A percentile compares a stretch with the other conserved stretches of the same genome.
phyloP scores from a whole-genome alignment of 1,284 basidiomycete species.

The Moesziomyces antarcticus region DNA sequence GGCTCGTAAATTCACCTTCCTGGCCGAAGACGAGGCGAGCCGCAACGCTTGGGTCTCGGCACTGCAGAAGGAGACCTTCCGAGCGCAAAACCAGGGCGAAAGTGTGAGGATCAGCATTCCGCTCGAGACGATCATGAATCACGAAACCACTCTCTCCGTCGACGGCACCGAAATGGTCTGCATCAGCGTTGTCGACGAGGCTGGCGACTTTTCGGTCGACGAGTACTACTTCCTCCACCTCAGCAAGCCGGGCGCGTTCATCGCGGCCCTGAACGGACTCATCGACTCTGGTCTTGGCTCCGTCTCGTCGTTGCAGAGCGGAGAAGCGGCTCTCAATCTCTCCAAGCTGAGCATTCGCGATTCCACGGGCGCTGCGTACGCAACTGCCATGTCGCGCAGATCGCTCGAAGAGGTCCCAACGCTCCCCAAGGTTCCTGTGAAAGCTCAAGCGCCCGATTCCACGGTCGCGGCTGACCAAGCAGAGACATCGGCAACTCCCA shows the following conservation, averaged over 20 bases:
- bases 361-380: conserved; percentile 29
- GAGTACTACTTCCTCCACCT: conserved; percentile 61
- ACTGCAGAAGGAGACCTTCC: conserved; percentile 87
- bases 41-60: conserved; percentile 83
- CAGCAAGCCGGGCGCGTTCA: conserved; percentile 36
- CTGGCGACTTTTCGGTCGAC: conserved; percentile 55
- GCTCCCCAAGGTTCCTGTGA: conserved; percentile 14
- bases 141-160: conserved; percentile 76
- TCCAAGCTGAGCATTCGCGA: conserved; percentile 41
- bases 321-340: conserved; percentile 19
- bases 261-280: conserved; percentile 15
- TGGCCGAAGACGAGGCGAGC: conserved; percentile 60
- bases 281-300: conserved; percentile 18
- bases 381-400: conserved; percentile 5
- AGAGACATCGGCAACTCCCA: background rate
- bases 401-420: conserved; percentile 37
- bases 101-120: conserved; percentile 91
- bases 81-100: conserved; percentile 93
- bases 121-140: conserved; percentile 85
- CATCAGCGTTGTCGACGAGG: conserved; percentile 54
- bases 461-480: background rate
- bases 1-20: conserved; percentile 66
- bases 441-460: background rate
- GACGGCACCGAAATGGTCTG: conserved; percentile 53
- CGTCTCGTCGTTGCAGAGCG: conserved; percentile 13